Evolutionary conservation across 2,329 filamentous ascomycete species (phyloP).

Genomic region (Thelonectria blattea): DNA sequence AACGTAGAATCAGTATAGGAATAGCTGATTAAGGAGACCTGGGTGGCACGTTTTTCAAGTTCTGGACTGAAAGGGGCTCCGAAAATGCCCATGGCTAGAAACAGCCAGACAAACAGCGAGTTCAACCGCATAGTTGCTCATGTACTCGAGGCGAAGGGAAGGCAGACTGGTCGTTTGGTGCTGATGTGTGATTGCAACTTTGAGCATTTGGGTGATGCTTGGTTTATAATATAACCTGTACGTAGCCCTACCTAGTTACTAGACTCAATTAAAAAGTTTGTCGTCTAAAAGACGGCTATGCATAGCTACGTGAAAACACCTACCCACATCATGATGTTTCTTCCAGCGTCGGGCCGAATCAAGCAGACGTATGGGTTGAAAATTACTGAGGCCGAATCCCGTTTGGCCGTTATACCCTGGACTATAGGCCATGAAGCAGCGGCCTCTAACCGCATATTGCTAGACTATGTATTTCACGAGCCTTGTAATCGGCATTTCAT

Average conservation of each 20-base stretch:
- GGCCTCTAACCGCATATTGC: neutral
- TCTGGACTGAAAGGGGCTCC: neutral
- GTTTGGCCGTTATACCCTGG: neutral
- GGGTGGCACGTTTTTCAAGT: slow-evolving; percentile 3
- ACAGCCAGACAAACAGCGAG: slow-evolving; percentile 2
- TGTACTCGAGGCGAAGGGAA: neutral
- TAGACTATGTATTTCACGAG: neutral
- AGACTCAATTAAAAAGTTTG: neutral
- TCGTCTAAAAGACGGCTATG: neutral
- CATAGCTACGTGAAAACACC: neutral
- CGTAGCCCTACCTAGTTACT: too few species aligned
- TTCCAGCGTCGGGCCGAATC: neutral
- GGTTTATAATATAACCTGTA: neutral
- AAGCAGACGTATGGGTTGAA: neutral
- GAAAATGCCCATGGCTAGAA: slow-evolving; percentile 1
- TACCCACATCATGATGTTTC: neutral
- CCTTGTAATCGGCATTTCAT: neutral
- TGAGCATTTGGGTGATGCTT: neutral
- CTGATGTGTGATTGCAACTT: neutral
- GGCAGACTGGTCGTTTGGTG: neutral
- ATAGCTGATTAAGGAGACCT: slow-evolving; percentile 3
- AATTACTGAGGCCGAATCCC: neutral
- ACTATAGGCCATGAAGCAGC: neutral
- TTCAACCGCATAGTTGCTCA: neutral
- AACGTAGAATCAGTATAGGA: slow-evolving; percentile 3